Percentiles rank a stretch among this genome's conserved stretches.
Evolutionary conservation across 352 stramenopile genomes (phyloP).

Genomic region (Pythium phragmitis): DNA sequence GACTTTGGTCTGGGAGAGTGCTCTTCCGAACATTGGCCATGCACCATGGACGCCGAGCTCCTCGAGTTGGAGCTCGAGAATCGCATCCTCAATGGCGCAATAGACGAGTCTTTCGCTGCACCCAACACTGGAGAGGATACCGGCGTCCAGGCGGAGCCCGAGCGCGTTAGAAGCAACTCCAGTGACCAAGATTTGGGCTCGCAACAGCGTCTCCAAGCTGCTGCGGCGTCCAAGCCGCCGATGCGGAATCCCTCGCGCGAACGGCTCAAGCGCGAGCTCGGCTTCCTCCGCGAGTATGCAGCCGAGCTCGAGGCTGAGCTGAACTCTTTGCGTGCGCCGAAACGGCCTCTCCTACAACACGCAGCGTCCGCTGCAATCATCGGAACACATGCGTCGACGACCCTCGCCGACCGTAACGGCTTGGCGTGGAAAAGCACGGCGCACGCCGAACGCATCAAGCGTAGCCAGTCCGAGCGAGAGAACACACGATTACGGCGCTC

Average conservation of each 20-base stretch:
- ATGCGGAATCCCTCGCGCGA: conserved; percentile 41
- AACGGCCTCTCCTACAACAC: conserved; percentile 6
- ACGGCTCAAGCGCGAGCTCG: conserved; percentile 41
- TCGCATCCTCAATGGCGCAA: conserved; percentile 3
- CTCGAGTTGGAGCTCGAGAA: conserved; percentile 15
- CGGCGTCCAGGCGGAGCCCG: too few relatives aligned
- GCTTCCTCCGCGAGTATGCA: conserved; percentile 37
- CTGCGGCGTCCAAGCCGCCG: neutral
- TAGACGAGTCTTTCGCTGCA: neutral
- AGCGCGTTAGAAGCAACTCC: neutral
- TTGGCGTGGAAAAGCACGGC: conserved; percentile 24
- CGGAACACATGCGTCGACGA: neutral
- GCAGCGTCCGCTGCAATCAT: neutral
- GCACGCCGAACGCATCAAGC: conserved; percentile 35
- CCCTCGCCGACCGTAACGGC: neutral
- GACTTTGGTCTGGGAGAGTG: too few relatives aligned
- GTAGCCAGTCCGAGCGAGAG: conserved; percentile 37
- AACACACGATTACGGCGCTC: conserved; percentile 37
- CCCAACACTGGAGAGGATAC: neutral
- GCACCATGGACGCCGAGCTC: neutral
- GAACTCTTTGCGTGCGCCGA: conserved; percentile 19
- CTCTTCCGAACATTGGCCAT: neutral
- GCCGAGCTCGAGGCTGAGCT: conserved; percentile 38
- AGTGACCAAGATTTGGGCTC: conserved; percentile 4
- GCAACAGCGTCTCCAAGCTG: neutral